Percentiles rank a stretch among this genome's conserved stretches.
phyloP scores from a whole-genome alignment of 306 rosid species.

The Cicer pinnatifidum region DNA sequence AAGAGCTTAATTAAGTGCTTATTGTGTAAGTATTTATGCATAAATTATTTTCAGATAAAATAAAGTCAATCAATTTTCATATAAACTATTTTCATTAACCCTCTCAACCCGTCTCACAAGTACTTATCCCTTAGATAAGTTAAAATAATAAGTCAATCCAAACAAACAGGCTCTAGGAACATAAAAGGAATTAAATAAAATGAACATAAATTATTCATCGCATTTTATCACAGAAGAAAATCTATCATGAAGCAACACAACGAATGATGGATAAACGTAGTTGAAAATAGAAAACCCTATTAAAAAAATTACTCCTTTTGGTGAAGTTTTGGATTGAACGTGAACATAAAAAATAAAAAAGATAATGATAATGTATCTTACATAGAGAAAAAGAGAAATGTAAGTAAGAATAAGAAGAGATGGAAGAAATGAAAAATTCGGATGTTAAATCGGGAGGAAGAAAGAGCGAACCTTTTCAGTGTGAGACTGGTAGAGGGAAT shows the following conservation, averaged over 20 bases:
- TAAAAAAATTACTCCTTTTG: not conserved
- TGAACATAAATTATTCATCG: not conserved
- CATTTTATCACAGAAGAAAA: constrained; percentile 8
- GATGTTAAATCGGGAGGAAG: not conserved
- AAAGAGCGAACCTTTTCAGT: constrained; percentile 75
- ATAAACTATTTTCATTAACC: too few species aligned
- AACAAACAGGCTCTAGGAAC: not conserved
- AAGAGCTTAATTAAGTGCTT: not conserved
- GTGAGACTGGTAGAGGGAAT: constrained; percentile 88
- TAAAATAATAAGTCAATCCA: not conserved
- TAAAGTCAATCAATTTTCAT: too few species aligned
- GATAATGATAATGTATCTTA: not conserved
- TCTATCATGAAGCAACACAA: not conserved
- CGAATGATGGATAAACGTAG: not conserved
- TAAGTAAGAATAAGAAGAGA: not conserved
- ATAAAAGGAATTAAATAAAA: constrained; percentile 12
- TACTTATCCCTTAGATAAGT: not conserved
- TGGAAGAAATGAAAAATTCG: not conserved
- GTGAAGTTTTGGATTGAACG: constrained; percentile 4
- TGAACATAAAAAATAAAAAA: not conserved
- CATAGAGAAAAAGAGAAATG: not conserved
- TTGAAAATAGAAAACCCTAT: constrained; percentile 15
- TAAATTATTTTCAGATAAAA: too few species aligned
- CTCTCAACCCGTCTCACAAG: not conserved
- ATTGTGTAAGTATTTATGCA: too few species aligned